Evolutionary conservation across 768 basidiomycete genomes (phyloP), one percentile per base, ranked within the genome.

Genomic region (Kwoniella botswanensis): DNA sequence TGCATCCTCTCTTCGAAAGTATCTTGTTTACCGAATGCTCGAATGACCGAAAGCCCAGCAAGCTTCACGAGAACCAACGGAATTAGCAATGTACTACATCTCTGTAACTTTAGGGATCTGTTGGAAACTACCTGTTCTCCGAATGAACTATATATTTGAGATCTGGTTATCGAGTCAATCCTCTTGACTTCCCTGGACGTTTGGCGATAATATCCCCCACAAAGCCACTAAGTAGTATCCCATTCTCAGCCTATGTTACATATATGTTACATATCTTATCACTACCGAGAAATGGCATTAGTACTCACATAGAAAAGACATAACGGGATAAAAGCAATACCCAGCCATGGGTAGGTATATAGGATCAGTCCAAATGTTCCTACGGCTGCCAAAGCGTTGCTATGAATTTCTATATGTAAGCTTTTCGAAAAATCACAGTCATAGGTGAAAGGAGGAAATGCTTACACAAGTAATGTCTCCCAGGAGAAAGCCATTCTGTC

Each of bases 311-410:
- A 73, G 21, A 72, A 61, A 17, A 76, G 61, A n/a, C 43, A 41
- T 35, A 80, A 56, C 18, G 79, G 81, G 7, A 78, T 68, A 42
- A 80, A 76, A 5, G 77, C 68, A 50, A 80, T 59, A 0, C 74
- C 78, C 2, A 80, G 67, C 21, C 58, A 75, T 2, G 78, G 71
- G 63, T 74, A 80, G 4, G 77, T 75, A 58, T 80, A 82, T 15
- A 76, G 53, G 12, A 80, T 74, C 44, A 82, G 57, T 41, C 58
- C 76, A 59, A 82, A 70, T 0, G 77, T 74, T 0, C 78, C 78
- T 12, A 82, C 26, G 4, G 78, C 73, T 2, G 67, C 57, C 13
- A 78, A 54, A 22, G 46, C 65, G 58, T 68, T 63, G 41, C 73
- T 55, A 50, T 3, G 18, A 4, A 46, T 46, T 9, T 13, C 44